Conservation (phyloP, 148 eudicot species). For the Spergularia marina region DNA sequence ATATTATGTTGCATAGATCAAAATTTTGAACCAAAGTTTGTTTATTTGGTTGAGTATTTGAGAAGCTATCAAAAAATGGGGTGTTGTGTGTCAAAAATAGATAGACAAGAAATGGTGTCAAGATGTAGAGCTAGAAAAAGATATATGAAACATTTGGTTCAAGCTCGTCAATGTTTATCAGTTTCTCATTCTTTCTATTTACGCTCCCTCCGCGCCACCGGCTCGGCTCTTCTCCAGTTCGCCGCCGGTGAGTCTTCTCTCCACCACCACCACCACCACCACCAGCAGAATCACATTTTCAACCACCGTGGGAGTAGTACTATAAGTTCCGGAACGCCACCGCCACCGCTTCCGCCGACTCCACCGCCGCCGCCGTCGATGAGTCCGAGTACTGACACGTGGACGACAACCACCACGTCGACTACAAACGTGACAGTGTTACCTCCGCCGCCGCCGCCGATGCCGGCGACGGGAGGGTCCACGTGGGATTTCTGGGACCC, state of each 20-base stretch:
- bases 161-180: slow-evolving; percentile 61
- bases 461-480: slow-evolving; percentile 40
- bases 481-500: slow-evolving; percentile 98
- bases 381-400: slow-evolving; percentile 40
- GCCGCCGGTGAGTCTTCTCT: slow-evolving; percentile 63
- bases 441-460: slow-evolving; percentile 58
- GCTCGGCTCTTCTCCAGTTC: slow-evolving; percentile 70
- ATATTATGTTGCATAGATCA: no score
- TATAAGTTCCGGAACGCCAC: neutral
- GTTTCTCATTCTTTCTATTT: slow-evolving; percentile 66
- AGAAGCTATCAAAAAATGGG: slow-evolving; percentile 49
- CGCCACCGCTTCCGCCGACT: slow-evolving; percentile 25
- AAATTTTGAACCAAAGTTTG: no score
- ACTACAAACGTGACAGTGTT: slow-evolving; percentile 31
- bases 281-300: neutral
- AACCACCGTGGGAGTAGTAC: no score
- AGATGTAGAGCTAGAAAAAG: slow-evolving; percentile 73
- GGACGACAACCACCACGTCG: slow-evolving; percentile 49
- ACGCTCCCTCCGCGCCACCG: slow-evolving; percentile 57
- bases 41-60: neutral
- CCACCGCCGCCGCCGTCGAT: slow-evolving; percentile 43
- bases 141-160: slow-evolving; percentile 78
- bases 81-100: slow-evolving; percentile 66
- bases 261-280: slow-evolving; percentile 34
- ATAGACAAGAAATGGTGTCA: slow-evolving; percentile 73